phyloP scores from a whole-genome alignment of 106 monocot species.

The Triglochin maritima region DNA sequence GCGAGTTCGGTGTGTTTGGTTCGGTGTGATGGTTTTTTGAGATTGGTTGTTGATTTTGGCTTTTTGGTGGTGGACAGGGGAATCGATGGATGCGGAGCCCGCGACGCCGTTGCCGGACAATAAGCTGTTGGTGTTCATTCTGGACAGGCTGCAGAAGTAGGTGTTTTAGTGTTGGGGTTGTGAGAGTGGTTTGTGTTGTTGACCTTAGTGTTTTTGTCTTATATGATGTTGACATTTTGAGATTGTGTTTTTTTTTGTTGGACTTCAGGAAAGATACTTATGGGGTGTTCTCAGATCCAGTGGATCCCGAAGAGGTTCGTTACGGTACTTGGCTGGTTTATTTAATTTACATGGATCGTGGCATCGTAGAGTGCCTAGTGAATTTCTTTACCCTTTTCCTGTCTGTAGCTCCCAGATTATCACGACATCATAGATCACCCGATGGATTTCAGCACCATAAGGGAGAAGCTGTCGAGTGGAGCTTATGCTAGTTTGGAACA shows the following conservation, averaged over 20 bases:
- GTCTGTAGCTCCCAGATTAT: slow-evolving; percentile 36
- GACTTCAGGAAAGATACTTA: slow-evolving; percentile 86
- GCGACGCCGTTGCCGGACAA: slow-evolving; percentile 80
- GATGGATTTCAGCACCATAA: slow-evolving; percentile 39
- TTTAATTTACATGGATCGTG: background rate
- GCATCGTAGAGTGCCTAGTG: too few species aligned
- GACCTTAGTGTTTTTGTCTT: background rate
- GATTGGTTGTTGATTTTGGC: background rate
- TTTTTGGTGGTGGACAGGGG: slow-evolving; percentile 5
- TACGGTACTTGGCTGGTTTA: background rate
- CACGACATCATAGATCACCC: slow-evolving; percentile 37
- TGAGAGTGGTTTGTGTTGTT: background rate
- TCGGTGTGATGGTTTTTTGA: too few species aligned
- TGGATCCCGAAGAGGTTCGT: slow-evolving; percentile 71
- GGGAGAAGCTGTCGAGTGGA: slow-evolving; percentile 36
- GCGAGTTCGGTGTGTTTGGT: too few species aligned
- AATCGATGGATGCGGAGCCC: slow-evolving; percentile 48
- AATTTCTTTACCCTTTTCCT: background rate
- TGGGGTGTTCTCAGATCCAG: slow-evolving; percentile 81
- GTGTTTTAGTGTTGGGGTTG: slow-evolving; percentile 4
- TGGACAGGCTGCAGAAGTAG: slow-evolving; percentile 91
- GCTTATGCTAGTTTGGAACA: slow-evolving; percentile 31
- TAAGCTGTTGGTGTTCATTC: slow-evolving; percentile 84
- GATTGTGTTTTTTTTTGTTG: background rate
- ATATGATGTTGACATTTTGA: background rate